These are phyloP conservation scores for Puccinia brachypodii DNA, from an alignment of 1,284 basidiomycete genomes.

Conservation along the genomic window DNA sequence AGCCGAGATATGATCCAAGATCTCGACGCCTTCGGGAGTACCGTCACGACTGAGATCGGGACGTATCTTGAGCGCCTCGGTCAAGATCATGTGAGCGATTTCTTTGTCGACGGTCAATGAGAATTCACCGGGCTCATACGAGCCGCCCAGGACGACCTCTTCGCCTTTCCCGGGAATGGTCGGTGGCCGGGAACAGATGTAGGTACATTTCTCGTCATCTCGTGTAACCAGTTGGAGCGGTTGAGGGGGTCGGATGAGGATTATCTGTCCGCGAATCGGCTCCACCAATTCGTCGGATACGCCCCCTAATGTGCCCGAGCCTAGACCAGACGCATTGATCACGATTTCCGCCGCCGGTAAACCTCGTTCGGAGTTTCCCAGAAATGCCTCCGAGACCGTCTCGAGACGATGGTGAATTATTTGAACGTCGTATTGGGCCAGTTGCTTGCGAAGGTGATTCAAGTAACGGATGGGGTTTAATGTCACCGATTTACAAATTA, in stretches of 20 bases:
- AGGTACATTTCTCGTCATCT: not conserved
- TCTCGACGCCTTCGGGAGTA: constrained; percentile 56
- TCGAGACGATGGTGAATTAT: constrained; percentile 33
- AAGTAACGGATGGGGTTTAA: constrained; percentile 30
- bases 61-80: not conserved
- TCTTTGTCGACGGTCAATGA: not conserved
- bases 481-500: constrained; percentile 24
- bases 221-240: constrained; percentile 9
- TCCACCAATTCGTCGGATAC: constrained; percentile 22
- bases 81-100: constrained; percentile 10
- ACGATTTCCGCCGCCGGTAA: constrained; percentile 19
- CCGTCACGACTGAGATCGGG: constrained; percentile 36
- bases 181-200: constrained; percentile 29
- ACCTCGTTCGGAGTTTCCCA: not conserved
- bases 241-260: constrained; percentile 17
- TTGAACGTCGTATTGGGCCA: not conserved
- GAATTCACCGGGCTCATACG: constrained; percentile 14
- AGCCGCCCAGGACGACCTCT: constrained; percentile 41
- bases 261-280: constrained; percentile 37
- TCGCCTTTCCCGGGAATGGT: not conserved
- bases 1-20: constrained; percentile 68
- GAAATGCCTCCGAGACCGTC: constrained; percentile 30
- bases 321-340: constrained; percentile 39
- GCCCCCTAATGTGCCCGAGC: constrained; percentile 2
- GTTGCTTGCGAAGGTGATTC: constrained; percentile 9